Evolutionary conservation across 2,329 filamentous ascomycete genomes (phyloP).

Genomic region (Shiraia bambusicola): DNA sequence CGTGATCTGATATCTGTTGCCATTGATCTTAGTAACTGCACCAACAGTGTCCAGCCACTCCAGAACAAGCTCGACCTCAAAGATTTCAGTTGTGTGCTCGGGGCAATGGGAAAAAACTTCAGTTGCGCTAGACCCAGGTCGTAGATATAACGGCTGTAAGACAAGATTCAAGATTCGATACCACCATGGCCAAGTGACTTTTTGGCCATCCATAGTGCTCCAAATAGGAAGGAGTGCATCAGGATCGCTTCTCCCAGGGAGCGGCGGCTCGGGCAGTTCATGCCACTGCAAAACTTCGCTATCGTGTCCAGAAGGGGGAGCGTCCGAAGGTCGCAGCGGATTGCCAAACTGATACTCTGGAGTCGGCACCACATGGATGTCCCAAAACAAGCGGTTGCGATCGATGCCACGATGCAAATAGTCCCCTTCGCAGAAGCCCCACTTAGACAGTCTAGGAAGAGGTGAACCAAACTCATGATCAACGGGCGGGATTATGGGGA

Average conservation of each 20-base stretch:
- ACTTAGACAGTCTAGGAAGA: slow-evolving; percentile 53
- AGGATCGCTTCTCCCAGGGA: slow-evolving; percentile 25
- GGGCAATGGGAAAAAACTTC: slow-evolving; percentile 52
- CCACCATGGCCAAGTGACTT: slow-evolving; percentile 62
- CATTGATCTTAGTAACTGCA: slow-evolving; percentile 22
- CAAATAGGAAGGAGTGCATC: slow-evolving; percentile 66
- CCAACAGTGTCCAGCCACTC: slow-evolving; percentile 31
- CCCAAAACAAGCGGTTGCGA: slow-evolving; percentile 65
- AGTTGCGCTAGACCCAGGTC: slow-evolving; percentile 58
- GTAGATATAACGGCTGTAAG: slow-evolving; percentile 62
- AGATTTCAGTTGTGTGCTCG: slow-evolving; percentile 29
- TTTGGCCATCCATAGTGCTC: slow-evolving; percentile 66
- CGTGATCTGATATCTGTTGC: slow-evolving; percentile 24
- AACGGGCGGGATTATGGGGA: slow-evolving; percentile 60
- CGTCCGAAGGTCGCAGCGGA: slow-evolving; percentile 48
- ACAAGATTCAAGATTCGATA: slow-evolving; percentile 63
- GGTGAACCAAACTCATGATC: slow-evolving; percentile 45
- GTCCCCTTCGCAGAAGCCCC: slow-evolving; percentile 69
- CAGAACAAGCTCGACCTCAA: slow-evolving; percentile 37
- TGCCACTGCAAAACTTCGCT: slow-evolving; percentile 15
- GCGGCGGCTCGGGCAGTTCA: slow-evolving; percentile 28
- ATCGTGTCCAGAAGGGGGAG: slow-evolving; percentile 29
- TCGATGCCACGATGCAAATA: slow-evolving; percentile 71
- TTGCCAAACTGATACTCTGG: slow-evolving; percentile 59
- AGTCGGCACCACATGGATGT: slow-evolving; percentile 62